Evolutionary conservation across 768 basidiomycete species (phyloP).

Genomic region (Phaeotremella skinneri): DNA sequence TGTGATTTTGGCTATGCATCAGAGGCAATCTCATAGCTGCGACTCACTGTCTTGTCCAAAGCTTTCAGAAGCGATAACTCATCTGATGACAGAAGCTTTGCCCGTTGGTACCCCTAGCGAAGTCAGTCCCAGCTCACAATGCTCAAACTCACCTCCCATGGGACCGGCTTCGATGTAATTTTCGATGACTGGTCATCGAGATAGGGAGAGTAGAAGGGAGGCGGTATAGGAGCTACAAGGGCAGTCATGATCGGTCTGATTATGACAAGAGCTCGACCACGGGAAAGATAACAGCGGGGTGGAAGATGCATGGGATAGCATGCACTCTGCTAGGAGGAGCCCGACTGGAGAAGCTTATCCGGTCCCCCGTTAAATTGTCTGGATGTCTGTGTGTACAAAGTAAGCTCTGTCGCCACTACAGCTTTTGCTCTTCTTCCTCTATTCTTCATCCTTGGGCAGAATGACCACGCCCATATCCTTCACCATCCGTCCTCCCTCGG

Average conservation of each 20-base stretch:
- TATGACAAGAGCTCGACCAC: neutral
- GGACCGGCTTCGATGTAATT: constrained; percentile 83
- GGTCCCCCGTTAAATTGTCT: too few relatives aligned
- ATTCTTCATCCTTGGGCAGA: constrained; percentile 9
- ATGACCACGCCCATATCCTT: constrained; percentile 64
- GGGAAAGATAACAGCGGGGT: too few relatives aligned
- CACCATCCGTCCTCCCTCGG: constrained; percentile 74
- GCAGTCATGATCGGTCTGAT: constrained; percentile 24
- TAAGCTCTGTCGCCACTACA: constrained; percentile 22
- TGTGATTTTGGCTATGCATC: constrained; percentile 33
- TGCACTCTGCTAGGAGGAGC: too few relatives aligned
- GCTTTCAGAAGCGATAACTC: constrained; percentile 85
- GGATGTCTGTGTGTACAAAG: neutral
- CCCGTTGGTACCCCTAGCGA: constrained; percentile 85
- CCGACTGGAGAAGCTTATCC: too few relatives aligned
- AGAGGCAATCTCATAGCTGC: neutral
- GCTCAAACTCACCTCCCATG: constrained; percentile 81
- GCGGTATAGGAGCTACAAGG: constrained; percentile 42
- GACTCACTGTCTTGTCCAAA: constrained; percentile 73
- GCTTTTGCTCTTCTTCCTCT: neutral
- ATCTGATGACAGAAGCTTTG: constrained; percentile 80
- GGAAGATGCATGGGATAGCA: too few relatives aligned
- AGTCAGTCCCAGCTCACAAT: neutral
- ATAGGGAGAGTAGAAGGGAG: constrained; percentile 58
- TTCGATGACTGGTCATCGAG: constrained; percentile 84